Conservation (phyloP, 2,329 filamentous ascomycete genomes). For the Paramyrothecium roridum region DNA sequence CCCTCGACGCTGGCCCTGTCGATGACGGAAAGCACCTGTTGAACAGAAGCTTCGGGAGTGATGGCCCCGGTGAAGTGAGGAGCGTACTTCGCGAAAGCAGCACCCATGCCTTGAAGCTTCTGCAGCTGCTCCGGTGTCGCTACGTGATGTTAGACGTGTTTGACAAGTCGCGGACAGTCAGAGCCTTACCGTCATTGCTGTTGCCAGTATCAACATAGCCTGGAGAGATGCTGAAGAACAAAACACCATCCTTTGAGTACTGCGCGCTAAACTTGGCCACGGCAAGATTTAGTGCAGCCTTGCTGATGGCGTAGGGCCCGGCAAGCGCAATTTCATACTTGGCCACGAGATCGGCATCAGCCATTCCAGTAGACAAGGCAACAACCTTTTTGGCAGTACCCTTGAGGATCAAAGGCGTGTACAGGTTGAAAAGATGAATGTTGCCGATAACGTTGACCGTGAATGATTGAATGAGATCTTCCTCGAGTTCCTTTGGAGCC, state of each 20-base stretch:
- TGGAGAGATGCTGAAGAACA: constrained; percentile 3
- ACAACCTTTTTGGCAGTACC: constrained; percentile 51
- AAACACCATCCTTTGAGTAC: constrained; percentile 28
- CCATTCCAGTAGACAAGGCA: constrained; percentile 43
- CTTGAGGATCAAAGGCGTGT: constrained; percentile 48
- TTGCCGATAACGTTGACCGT: constrained; percentile 48
- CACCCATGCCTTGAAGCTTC: background rate
- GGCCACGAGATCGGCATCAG: constrained; percentile 39
- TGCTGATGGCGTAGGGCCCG: constrained; percentile 42
- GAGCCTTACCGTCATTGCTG: background rate
- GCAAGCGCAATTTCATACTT: constrained; percentile 28
- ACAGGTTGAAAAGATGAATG: constrained; percentile 48
- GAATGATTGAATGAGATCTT: constrained; percentile 19
- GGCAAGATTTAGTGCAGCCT: constrained; percentile 50
- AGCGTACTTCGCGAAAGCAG: constrained; percentile 27
- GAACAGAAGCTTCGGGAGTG: constrained; percentile 31
- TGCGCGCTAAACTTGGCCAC: constrained; percentile 49
- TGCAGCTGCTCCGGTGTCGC: background rate
- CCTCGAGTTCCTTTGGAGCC: constrained; percentile 3
- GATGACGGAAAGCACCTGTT: constrained; percentile 28
- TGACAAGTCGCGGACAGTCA: too few relatives aligned
- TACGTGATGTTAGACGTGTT: background rate
- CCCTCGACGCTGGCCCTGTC: constrained; percentile 37
- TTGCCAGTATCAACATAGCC: background rate
- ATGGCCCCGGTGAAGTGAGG: constrained; percentile 33